phyloP scores from a whole-genome alignment of 2,329 filamentous ascomycete species.

The Alternaria rosae region DNA sequence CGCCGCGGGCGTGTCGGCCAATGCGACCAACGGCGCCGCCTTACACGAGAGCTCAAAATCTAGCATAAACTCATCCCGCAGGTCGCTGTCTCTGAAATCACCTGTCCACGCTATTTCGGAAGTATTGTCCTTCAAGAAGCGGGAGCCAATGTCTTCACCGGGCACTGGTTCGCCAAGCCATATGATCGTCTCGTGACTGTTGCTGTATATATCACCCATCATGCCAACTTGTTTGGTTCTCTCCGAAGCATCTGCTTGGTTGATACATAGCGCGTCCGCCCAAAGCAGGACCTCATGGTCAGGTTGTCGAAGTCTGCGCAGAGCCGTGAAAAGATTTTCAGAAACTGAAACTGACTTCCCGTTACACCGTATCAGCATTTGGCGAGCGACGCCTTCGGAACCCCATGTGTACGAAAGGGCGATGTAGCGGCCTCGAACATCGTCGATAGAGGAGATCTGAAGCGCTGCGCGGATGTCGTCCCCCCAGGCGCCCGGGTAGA shows the following conservation, averaged over 20 bases:
- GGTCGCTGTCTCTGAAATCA: neutral
- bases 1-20: neutral
- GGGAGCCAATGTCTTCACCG: neutral
- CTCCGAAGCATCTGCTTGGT: constrained; percentile 5
- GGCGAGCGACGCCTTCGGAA: constrained; percentile 5
- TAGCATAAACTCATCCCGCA: neutral
- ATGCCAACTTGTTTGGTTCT: constrained; percentile 9
- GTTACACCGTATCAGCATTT: constrained; percentile 20
- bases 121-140: neutral
- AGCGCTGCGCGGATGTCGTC: constrained; percentile 15
- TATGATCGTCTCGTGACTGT: constrained; percentile 9
- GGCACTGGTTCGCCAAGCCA: constrained; percentile 6
- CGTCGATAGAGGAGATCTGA: constrained; percentile 6
- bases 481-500: constrained; percentile 13
- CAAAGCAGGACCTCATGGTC: constrained; percentile 3
- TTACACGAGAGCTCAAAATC: neutral
- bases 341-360: constrained; percentile 11
- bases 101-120: constrained; percentile 2
- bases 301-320: constrained; percentile 18
- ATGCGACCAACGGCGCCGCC: neutral
- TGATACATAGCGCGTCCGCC: constrained; percentile 13
- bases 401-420: constrained; percentile 26
- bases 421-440: constrained; percentile 13
- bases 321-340: constrained; percentile 21
- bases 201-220: constrained; percentile 13